Percentiles rank a stretch among this genome's conserved stretches.
Conservation (phyloP, 176 grass and related monocot genomes). For the Oryza punctata region DNA sequence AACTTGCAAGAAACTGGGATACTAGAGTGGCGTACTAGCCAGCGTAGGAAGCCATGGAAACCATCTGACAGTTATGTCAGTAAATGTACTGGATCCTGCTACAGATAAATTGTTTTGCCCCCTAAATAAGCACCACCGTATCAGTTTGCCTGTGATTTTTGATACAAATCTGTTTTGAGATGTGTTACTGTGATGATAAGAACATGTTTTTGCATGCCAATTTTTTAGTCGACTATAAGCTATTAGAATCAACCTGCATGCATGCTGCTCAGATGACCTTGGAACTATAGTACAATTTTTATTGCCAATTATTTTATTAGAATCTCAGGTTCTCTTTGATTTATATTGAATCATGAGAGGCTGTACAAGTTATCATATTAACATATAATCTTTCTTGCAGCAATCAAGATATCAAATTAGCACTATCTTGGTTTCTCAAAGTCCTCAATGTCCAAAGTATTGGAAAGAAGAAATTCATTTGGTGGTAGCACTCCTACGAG, state of each 20-base stretch:
- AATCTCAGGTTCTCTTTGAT: slow-evolving; percentile 4
- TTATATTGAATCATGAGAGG: slow-evolving; percentile 22
- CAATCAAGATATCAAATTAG: slow-evolving; percentile 16
- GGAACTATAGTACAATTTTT: background rate
- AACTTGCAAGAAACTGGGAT: background rate
- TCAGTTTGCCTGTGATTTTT: background rate
- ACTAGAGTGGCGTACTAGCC: background rate
- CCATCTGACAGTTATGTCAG: background rate
- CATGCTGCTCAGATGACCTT: slow-evolving; percentile 21
- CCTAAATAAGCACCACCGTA: background rate
- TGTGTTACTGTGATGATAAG: background rate
- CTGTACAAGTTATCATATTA: slow-evolving; percentile 21
- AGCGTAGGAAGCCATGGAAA: background rate
- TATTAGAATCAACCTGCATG: slow-evolving; percentile 15
- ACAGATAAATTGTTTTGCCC: background rate
- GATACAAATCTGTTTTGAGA: background rate
- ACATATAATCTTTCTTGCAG: slow-evolving; percentile 5
- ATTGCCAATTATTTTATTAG: background rate
- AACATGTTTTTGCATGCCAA: slow-evolving; percentile 23
- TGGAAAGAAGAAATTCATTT: slow-evolving; percentile 48
- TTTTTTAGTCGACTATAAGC: background rate
- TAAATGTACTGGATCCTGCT: background rate
- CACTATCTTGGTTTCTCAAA: slow-evolving; percentile 2
- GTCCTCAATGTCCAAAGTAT: slow-evolving; percentile 51
- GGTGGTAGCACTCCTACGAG: slow-evolving; percentile 32